phyloP scores from a whole-genome alignment of 2,329 filamentous ascomycete genomes.

The Diaporthe citrichinensis region DNA sequence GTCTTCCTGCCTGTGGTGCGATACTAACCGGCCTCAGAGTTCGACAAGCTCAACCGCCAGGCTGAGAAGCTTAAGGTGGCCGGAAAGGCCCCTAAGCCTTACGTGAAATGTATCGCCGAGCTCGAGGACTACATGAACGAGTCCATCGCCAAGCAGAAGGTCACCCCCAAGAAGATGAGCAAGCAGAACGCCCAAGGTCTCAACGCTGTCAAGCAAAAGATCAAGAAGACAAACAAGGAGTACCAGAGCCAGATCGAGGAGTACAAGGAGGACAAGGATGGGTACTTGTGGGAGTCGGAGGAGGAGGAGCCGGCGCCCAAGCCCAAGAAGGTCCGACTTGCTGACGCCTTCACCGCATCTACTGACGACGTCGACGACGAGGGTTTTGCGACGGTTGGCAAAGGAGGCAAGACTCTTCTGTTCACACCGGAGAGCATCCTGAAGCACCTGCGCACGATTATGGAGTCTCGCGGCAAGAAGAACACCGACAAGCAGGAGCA shows the following conservation, averaged over 20 bases:
- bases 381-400: constrained; percentile 90
- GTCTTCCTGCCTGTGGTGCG: constrained; percentile 19
- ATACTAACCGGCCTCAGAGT: constrained; percentile 71
- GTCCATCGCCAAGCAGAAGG: constrained; percentile 94
- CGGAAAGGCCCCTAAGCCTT: constrained; percentile 87
- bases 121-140: constrained; percentile 96
- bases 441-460: constrained; percentile 92
- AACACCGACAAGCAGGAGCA: constrained; percentile 96
- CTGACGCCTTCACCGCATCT: constrained; percentile 62
- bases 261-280: constrained; percentile 88
- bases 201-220: constrained; percentile 97
- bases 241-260: constrained; percentile 89
- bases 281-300: constrained; percentile 84
- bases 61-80: constrained; percentile 83
- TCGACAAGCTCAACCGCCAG: constrained; percentile 93
- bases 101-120: constrained; percentile 93
- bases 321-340: constrained; percentile 65
- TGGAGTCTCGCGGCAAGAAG: constrained; percentile 98
- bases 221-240: constrained; percentile 99
- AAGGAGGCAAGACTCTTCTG: constrained; percentile 88
- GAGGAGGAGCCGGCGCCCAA: constrained; percentile 75
- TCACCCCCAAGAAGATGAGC: constrained; percentile 98
- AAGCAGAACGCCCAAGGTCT: constrained; percentile 93
- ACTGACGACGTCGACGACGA: constrained; percentile 77
- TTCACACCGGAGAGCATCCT: constrained; percentile 98